These are phyloP conservation scores for Saccharum spontaneum DNA, from an alignment of 176 grass and related monocot genomes.

Conservation along the genomic window DNA sequence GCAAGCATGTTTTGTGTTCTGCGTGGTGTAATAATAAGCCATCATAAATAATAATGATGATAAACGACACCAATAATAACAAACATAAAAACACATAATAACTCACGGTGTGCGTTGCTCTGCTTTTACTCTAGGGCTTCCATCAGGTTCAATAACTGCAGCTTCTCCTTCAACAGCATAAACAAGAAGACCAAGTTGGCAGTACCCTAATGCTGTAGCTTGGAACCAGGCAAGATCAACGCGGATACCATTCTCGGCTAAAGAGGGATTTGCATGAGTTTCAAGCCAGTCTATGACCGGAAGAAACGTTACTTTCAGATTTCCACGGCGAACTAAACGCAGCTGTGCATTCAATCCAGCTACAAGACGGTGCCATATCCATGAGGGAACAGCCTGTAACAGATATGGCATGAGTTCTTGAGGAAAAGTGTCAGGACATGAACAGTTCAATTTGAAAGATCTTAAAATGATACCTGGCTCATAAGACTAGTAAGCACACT, in stretches of 20 bases:
- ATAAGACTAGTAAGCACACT: slow-evolving; percentile 98
- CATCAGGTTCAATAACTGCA: slow-evolving; percentile 41
- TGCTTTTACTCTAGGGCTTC: slow-evolving; percentile 58
- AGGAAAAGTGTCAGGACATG: slow-evolving; percentile 6
- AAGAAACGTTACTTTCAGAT: slow-evolving; percentile 70
- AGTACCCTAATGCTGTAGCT: slow-evolving; percentile 86
- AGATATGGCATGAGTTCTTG: slow-evolving; percentile 14
- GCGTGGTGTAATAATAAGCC: slow-evolving; percentile 36
- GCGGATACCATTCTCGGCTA: slow-evolving; percentile 56
- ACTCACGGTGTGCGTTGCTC: slow-evolving; percentile 68
- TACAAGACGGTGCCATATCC: slow-evolving; percentile 97
- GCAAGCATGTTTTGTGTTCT: slow-evolving; percentile 50
- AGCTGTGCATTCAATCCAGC: slow-evolving; percentile 94
- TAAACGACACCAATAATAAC: slow-evolving; percentile 21
- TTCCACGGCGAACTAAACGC: slow-evolving; percentile 81
- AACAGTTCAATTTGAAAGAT: slow-evolving; percentile 16
- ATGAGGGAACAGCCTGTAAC: slow-evolving; percentile 77
- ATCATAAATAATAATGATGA: slow-evolving; percentile 29
- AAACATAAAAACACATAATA: slow-evolving; percentile 11
- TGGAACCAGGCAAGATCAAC: slow-evolving; percentile 96
- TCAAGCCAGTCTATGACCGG: slow-evolving; percentile 90
- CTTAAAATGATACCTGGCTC: slow-evolving; percentile 72
- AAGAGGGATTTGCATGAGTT: slow-evolving; percentile 79
- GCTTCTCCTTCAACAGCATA: slow-evolving; percentile 79
- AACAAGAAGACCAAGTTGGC: slow-evolving; percentile 92